phyloP scores from a whole-genome alignment of 2,329 filamentous ascomycete species.

The Cordyceps farinosa region DNA sequence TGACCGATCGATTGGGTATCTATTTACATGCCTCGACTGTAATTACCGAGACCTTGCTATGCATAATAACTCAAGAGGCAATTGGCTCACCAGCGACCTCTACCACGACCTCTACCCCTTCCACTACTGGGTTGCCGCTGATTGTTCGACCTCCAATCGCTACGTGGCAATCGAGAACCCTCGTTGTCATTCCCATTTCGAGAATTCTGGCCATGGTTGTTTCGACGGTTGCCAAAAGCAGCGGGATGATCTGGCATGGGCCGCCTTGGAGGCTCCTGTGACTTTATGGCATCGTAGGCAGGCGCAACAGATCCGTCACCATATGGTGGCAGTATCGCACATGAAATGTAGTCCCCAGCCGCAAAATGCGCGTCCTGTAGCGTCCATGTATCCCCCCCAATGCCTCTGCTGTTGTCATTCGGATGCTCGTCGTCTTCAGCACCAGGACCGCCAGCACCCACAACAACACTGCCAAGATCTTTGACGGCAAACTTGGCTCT shows the following conservation, averaged over 20 bases:
- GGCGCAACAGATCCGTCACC: constrained; percentile 71
- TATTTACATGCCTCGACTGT: background rate
- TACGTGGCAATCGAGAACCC: background rate
- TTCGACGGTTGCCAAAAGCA: constrained; percentile 1
- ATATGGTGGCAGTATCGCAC: constrained; percentile 73
- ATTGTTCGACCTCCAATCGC: constrained; percentile 9
- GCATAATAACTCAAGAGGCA: background rate
- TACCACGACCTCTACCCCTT: constrained; percentile 6
- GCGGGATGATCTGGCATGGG: background rate
- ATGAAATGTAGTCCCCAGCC: constrained; percentile 83
- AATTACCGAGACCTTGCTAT: background rate
- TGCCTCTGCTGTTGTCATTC: constrained; percentile 37
- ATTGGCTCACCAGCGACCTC: constrained; percentile 5
- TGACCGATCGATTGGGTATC: background rate
- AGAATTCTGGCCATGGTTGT: background rate
- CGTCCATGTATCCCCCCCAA: constrained; percentile 69
- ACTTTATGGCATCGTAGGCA: constrained; percentile 30
- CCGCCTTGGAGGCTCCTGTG: background rate
- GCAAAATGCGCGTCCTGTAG: constrained; percentile 76
- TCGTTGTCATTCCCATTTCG: background rate
- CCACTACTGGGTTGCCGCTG: background rate
- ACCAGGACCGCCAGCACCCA: constrained; percentile 57
- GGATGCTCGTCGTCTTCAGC: constrained; percentile 38
- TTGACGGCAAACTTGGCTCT: constrained; percentile 65
- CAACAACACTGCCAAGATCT: constrained; percentile 77